These are phyloP conservation scores for Chlorencoelia australis DNA, from an alignment of 2,329 filamentous ascomycete genomes.

Conservation along the genomic window DNA sequence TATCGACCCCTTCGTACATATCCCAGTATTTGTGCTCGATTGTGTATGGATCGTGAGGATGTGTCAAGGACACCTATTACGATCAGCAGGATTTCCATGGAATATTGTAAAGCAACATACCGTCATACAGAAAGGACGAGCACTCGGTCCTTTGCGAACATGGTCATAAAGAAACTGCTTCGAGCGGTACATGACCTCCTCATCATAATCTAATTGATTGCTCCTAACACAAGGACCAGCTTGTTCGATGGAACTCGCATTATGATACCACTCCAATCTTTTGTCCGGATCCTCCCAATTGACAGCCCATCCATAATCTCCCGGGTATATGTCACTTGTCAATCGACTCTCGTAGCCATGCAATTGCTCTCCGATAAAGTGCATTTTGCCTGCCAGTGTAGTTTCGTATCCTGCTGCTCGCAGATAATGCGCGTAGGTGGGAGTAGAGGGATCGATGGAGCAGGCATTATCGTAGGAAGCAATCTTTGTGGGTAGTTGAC, in stretches of 20 bases:
- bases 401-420: conserved; percentile 81
- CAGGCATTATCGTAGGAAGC: conserved; percentile 86
- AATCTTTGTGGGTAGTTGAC: conserved; percentile 84
- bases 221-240: conserved; percentile 81
- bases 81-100: not conserved
- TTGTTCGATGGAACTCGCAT: conserved; percentile 86
- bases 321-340: conserved; percentile 93
- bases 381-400: conserved; percentile 89
- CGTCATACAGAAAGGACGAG: conserved; percentile 77
- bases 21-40: conserved; percentile 94
- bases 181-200: conserved; percentile 77
- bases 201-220: conserved; percentile 93
- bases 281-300: conserved; percentile 89
- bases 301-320: conserved; percentile 88
- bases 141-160: conserved; percentile 64
- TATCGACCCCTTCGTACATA: conserved; percentile 79
- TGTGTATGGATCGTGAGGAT: conserved; percentile 90
- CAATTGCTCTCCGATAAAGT: conserved; percentile 89
- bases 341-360: conserved; percentile 88
- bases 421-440: conserved; percentile 88
- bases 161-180: conserved; percentile 87
- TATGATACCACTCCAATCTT: conserved; percentile 91
- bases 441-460: conserved; percentile 71
- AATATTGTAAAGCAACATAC: conserved; percentile 17
- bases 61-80: conserved; percentile 62